These are phyloP conservation scores for Pseudonitzschia pungens DNA, from an alignment of 108 stramenopile genomes.

Conservation along the genomic window DNA sequence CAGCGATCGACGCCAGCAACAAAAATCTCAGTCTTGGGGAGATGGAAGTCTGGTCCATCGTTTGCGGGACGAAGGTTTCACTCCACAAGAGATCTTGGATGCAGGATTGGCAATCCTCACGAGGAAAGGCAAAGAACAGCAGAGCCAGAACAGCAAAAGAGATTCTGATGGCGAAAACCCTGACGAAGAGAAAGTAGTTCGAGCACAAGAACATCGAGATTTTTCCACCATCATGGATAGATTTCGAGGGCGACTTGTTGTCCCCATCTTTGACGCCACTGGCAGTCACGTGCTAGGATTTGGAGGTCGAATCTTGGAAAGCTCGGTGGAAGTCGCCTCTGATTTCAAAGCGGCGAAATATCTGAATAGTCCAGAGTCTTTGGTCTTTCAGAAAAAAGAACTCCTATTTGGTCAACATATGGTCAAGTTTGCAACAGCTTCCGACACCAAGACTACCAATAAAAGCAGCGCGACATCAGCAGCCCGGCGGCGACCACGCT, in stretches of 20 bases:
- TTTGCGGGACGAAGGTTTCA: constrained; percentile 61
- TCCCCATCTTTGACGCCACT: constrained; percentile 74
- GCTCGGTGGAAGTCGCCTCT: constrained; percentile 12
- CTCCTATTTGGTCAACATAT: constrained; percentile 78
- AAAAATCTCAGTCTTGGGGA: constrained; percentile 17
- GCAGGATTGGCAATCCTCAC: constrained; percentile 79
- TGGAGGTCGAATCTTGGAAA: constrained; percentile 64
- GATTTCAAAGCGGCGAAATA: constrained; percentile 76
- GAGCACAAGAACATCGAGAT: constrained; percentile 1
- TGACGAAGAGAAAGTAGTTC: not conserved
- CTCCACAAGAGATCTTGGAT: constrained; percentile 77
- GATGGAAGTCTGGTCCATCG: constrained; percentile 79
- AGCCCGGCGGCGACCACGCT: constrained; percentile 14
- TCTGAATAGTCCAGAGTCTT: constrained; percentile 89
- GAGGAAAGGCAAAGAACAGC: constrained; percentile 32
- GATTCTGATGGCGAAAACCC: not conserved
- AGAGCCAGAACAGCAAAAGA: not conserved
- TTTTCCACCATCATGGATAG: constrained; percentile 66
- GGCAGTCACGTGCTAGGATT: constrained; percentile 72
- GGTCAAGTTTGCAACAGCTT: constrained; percentile 31
- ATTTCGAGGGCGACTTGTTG: constrained; percentile 73
- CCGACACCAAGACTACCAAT: not conserved
- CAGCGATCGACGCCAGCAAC: not conserved
- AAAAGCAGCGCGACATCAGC: not conserved
- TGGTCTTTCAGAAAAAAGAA: constrained; percentile 81